Evolutionary conservation across 768 basidiomycete genomes (phyloP).

Genomic region (Tephrocybe sp.): DNA sequence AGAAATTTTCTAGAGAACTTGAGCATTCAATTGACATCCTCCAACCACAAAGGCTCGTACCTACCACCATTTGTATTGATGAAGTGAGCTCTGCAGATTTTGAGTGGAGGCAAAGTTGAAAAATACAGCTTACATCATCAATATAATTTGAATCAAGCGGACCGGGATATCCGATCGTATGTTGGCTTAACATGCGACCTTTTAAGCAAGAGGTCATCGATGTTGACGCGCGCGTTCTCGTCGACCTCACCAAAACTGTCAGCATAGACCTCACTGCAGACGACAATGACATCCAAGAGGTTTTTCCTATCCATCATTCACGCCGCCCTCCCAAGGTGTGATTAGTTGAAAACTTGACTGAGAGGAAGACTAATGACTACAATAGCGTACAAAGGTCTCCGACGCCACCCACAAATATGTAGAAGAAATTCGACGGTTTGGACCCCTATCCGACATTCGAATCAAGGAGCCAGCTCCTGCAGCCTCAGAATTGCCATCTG

Average conservation of each 20-base stretch:
- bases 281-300: not conserved
- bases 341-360: too few relatives aligned
- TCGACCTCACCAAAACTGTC: constrained; percentile 1
- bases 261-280: constrained; percentile 11
- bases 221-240: constrained; percentile 6
- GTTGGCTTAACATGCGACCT: not conserved
- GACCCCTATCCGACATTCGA: too few relatives aligned
- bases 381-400: not conserved
- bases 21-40: not conserved
- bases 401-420: not conserved
- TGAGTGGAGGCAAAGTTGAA: not conserved
- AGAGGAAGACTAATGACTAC: not conserved
- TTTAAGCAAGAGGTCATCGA: constrained; percentile 5
- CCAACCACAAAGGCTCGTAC: constrained; percentile 2
- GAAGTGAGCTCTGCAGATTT: not conserved
- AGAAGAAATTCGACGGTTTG: not conserved
- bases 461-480: too few relatives aligned
- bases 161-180: not conserved
- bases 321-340: not conserved
- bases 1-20: constrained; percentile 67
- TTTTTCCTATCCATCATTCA: not conserved
- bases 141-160: not conserved
- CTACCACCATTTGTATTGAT: constrained; percentile 14
- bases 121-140: constrained; percentile 11
- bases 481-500: too few relatives aligned